Conservation (phyloP, 352 stramenopile species). For the Plasmopara viticola region DNA sequence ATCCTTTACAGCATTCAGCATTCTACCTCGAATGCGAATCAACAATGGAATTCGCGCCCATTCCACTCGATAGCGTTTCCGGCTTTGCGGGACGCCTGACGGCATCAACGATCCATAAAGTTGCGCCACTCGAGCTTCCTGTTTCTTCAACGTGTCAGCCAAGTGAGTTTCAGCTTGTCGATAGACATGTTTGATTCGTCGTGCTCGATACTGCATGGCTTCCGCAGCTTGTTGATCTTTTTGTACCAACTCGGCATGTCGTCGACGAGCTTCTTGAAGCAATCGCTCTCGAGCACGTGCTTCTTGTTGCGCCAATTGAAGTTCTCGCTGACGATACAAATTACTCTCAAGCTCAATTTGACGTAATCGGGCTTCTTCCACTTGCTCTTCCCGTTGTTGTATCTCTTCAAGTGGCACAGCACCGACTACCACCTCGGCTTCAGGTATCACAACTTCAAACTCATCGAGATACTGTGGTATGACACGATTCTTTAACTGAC, state of each 20-base stretch:
- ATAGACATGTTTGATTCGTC: conserved; percentile 63
- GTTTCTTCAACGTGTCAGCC: conserved; percentile 37
- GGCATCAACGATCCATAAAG: conserved; percentile 49
- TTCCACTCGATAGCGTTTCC: conserved; percentile 58
- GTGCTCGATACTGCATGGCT: conserved; percentile 35
- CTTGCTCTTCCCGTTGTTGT: conserved; percentile 48
- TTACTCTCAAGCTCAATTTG: conserved; percentile 44
- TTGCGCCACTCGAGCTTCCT: conserved; percentile 59
- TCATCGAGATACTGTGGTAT: conserved; percentile 57
- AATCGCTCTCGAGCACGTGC: conserved; percentile 26
- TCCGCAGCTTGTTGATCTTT: conserved; percentile 45
- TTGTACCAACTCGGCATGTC: conserved; percentile 32
- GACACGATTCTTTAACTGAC: conserved; percentile 31
- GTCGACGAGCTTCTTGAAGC: conserved; percentile 30
- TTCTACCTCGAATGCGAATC: conserved; percentile 52
- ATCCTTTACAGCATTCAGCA: conserved; percentile 78
- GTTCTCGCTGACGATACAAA: conserved; percentile 43
- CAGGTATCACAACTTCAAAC: conserved; percentile 63
- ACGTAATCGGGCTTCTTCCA: conserved; percentile 48
- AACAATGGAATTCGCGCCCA: conserved; percentile 71
- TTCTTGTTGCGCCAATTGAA: conserved; percentile 41
- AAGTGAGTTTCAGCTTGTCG: conserved; percentile 62
- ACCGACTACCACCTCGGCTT: conserved; percentile 55
- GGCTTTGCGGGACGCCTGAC: conserved; percentile 31
- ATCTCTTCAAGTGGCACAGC: conserved; percentile 54